Conservation (phyloP, 2,329 filamentous ascomycete genomes). For the Thyridium curvatum region DNA sequence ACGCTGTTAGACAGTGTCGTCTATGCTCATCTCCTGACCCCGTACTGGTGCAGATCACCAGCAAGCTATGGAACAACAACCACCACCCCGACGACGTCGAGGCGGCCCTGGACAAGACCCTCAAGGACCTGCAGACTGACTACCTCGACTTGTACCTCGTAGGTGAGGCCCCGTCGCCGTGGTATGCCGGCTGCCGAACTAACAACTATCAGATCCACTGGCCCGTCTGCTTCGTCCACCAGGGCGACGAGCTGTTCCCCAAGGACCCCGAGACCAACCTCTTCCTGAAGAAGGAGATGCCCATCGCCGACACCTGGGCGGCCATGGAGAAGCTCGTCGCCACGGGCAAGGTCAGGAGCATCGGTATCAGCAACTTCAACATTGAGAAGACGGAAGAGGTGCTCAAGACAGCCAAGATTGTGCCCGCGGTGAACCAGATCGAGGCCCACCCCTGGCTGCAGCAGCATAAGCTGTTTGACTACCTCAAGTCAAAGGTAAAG, state of each 20-base stretch:
- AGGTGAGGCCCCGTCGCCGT: neutral
- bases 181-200: neutral
- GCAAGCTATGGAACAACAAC: slow-evolving; percentile 55
- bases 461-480: slow-evolving; percentile 49
- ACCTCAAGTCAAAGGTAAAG: slow-evolving; percentile 49
- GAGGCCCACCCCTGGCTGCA: slow-evolving; percentile 65
- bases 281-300: neutral
- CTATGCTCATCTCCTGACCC: too few species aligned
- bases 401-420: slow-evolving; percentile 41
- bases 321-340: slow-evolving; percentile 31
- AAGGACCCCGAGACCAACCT: slow-evolving; percentile 22
- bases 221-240: slow-evolving; percentile 41
- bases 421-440: slow-evolving; percentile 61
- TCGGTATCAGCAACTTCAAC: slow-evolving; percentile 47
- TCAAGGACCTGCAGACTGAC: slow-evolving; percentile 42
- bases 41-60: too few species aligned
- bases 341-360: slow-evolving; percentile 33
- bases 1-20: too few species aligned
- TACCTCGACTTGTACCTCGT: slow-evolving; percentile 48
- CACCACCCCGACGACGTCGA: slow-evolving; percentile 43
- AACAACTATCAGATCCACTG: slow-evolving; percentile 59
- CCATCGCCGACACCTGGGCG: slow-evolving; percentile 27
- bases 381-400: slow-evolving; percentile 33
- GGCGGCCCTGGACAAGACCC: slow-evolving; percentile 38
- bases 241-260: slow-evolving; percentile 47